phyloP scores from a whole-genome alignment of 805 yeast genomes.

The Candida adriatica region DNA sequence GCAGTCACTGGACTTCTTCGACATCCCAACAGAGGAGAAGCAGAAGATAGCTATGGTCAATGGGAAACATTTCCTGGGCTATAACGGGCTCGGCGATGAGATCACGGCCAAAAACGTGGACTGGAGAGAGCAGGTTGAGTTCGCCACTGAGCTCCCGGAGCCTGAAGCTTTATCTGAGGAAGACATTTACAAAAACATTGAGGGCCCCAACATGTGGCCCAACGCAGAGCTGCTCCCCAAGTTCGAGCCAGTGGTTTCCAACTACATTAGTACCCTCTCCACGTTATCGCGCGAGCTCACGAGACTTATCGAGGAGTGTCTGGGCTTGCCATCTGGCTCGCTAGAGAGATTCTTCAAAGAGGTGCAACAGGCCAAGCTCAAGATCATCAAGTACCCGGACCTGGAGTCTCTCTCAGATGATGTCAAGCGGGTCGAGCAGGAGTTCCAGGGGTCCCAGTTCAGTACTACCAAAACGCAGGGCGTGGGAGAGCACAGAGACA shows the following conservation, averaged over 20 bases:
- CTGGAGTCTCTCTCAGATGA: slow-evolving; percentile 20
- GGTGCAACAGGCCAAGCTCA: slow-evolving; percentile 36
- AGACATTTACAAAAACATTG: slow-evolving; percentile 35
- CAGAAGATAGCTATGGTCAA: slow-evolving; percentile 34
- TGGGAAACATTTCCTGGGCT: slow-evolving; percentile 40
- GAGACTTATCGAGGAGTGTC: slow-evolving; percentile 45
- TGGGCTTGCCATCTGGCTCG: slow-evolving; percentile 37
- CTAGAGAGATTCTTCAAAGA: slow-evolving; percentile 46
- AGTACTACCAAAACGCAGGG: slow-evolving; percentile 30
- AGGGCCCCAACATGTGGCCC: slow-evolving; percentile 45
- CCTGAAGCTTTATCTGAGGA: slow-evolving; percentile 22
- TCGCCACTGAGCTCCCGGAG: slow-evolving; percentile 43
- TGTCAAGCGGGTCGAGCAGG: slow-evolving; percentile 31
- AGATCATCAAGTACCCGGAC: slow-evolving; percentile 34
- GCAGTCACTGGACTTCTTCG: slow-evolving; percentile 32
- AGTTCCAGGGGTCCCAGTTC: slow-evolving; percentile 36
- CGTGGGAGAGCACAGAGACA: slow-evolving; percentile 50
- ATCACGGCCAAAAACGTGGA: slow-evolving; percentile 38
- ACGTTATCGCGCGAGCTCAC: slow-evolving; percentile 35
- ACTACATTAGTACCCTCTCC: slow-evolving; percentile 40
- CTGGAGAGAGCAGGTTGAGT: slow-evolving; percentile 45
- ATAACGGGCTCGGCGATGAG: slow-evolving; percentile 39
- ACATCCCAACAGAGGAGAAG: slow-evolving; percentile 33
- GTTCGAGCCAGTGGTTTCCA: slow-evolving; percentile 24
- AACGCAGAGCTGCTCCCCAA: slow-evolving; percentile 26